phyloP scores from a whole-genome alignment of 192 early-diverging fungal species.

The Helicostylum pulchrum region DNA sequence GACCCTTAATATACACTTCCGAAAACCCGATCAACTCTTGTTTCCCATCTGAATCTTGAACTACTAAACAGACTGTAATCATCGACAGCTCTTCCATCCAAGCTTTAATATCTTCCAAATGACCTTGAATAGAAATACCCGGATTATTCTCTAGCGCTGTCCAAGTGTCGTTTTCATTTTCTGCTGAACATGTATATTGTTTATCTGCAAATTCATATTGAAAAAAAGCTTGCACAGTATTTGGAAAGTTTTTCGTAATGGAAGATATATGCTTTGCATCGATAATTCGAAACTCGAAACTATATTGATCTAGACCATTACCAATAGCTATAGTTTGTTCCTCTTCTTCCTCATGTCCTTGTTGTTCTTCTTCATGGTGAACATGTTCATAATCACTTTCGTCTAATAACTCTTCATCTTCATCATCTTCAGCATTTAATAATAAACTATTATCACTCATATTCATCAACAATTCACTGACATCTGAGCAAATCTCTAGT shows the following conservation, averaged over 20 bases:
- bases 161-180: background rate
- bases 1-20: background rate
- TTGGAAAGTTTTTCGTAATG: background rate
- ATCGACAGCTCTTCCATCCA: conserved; percentile 2
- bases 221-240: background rate
- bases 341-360: background rate
- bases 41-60: background rate
- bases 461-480: background rate
- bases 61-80: conserved; percentile 1
- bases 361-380: background rate
- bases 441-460: background rate
- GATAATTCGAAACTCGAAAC: conserved; percentile 4
- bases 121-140: background rate
- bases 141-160: background rate
- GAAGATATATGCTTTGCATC: conserved; percentile 1
- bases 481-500: conserved; percentile 10
- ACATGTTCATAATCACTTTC: conserved; percentile 1
- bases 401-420: background rate
- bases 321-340: background rate
- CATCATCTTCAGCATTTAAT: background rate
- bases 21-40: background rate
- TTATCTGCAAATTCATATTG: conserved; percentile 9
- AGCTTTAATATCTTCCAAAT: background rate
- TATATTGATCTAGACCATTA: conserved; percentile 2
- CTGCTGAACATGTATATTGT: conserved; percentile 1